Conservation (phyloP, 2,329 filamentous ascomycete species). For the Cercospora zeae-maydis region DNA sequence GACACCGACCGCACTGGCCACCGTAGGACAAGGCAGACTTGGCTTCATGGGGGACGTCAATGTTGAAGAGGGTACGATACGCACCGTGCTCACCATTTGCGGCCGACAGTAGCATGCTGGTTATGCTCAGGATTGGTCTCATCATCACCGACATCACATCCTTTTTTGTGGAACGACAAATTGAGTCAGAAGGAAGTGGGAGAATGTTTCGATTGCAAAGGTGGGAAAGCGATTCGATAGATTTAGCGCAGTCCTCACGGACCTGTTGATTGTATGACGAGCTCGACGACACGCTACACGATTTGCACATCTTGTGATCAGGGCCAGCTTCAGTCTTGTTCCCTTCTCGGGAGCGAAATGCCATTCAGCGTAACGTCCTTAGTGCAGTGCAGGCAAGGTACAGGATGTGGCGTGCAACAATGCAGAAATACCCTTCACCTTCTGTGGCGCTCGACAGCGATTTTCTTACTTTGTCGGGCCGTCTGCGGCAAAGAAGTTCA, state of each 20-base stretch:
- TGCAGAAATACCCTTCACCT: not conserved
- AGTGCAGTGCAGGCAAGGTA: not conserved
- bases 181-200: not conserved
- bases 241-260: conserved; percentile 5
- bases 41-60: conserved; percentile 25
- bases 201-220: not conserved
- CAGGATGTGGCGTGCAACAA: not conserved
- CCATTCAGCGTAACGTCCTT: not conserved
- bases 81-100: conserved; percentile 22
- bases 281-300: not conserved
- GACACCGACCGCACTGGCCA: conserved; percentile 22
- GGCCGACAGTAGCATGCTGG: conserved; percentile 13
- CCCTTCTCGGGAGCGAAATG: not conserved
- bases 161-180: not conserved
- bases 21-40: conserved; percentile 18
- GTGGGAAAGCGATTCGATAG: not conserved
- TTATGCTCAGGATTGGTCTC: not conserved
- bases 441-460: not conserved
- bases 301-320: not conserved
- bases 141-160: not conserved
- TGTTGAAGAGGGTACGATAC: conserved; percentile 17
- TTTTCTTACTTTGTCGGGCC: not conserved
- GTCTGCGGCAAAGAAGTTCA: conserved; percentile 38
- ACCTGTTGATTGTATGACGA: conserved; percentile 1
- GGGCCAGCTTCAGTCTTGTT: not conserved